phyloP scores from a whole-genome alignment of 176 grass and related monocot genomes.

The Musa itinerans region DNA sequence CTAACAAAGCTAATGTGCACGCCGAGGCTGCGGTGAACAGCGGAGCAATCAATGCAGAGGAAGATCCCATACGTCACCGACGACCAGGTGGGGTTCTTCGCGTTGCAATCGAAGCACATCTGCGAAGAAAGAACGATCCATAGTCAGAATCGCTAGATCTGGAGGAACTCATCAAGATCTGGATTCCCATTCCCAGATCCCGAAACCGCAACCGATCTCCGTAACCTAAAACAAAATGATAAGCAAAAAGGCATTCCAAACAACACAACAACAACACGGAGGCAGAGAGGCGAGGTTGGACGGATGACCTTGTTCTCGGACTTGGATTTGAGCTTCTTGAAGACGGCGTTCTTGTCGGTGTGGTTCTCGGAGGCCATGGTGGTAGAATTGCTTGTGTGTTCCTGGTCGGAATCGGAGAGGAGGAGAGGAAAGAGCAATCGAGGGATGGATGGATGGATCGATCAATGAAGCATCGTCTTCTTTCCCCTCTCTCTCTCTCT shows the following conservation, averaged over 20 bases:
- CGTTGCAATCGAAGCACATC: slow-evolving; percentile 96
- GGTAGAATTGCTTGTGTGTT: background rate
- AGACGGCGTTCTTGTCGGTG: slow-evolving; percentile 65
- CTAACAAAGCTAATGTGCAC: slow-evolving; percentile 89
- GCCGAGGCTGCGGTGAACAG: slow-evolving; percentile 81
- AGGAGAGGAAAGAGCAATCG: background rate
- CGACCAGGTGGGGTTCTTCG: slow-evolving; percentile 89
- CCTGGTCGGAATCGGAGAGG: background rate
- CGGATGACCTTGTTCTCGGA: slow-evolving; percentile 51
- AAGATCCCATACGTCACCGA: slow-evolving; percentile 91
- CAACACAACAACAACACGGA: background rate
- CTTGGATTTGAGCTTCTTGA: slow-evolving; percentile 73
- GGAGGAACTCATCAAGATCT: slow-evolving; percentile 1
- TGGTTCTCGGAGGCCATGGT: slow-evolving; percentile 51
- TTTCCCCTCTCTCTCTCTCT: too few relatives aligned
- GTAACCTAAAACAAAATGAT: too few relatives aligned
- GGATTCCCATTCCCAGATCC: background rate
- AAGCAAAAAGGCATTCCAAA: too few relatives aligned
- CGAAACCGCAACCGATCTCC: too few relatives aligned
- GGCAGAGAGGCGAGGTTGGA: background rate
- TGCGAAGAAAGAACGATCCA: slow-evolving; percentile 13
- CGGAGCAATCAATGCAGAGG: slow-evolving; percentile 92
- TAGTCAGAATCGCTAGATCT: background rate
- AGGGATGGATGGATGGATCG: too few relatives aligned
- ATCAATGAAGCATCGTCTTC: too few relatives aligned